Evolutionary conservation across 306 rosid genomes (phyloP).

Genomic region (Sophora flavescens): DNA sequence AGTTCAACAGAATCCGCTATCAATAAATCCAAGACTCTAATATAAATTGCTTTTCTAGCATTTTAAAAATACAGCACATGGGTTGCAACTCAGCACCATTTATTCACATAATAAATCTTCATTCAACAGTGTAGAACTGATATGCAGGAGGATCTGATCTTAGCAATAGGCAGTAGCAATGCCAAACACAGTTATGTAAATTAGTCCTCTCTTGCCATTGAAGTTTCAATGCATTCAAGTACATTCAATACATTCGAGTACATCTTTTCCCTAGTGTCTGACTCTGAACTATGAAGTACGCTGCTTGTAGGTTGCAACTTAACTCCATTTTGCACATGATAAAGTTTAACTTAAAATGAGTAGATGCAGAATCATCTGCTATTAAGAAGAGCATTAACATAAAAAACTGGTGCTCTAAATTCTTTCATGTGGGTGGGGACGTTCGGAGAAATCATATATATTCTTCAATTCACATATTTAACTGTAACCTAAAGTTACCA

Average conservation of each 20-base stretch:
- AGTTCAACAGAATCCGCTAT: neutral
- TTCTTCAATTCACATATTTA: constrained; percentile 21
- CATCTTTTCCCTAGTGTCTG: constrained; percentile 18
- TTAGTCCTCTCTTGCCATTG: constrained; percentile 9
- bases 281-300: neutral
- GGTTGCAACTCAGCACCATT: neutral
- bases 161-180: neutral
- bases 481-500: neutral
- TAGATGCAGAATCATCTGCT: neutral
- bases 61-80: neutral
- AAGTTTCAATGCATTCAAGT: neutral
- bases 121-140: constrained; percentile 9
- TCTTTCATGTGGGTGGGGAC: neutral
- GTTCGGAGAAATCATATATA: neutral
- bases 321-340: neutral
- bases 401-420: neutral
- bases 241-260: constrained; percentile 25
- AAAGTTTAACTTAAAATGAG: neutral
- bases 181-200: neutral
- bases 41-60: neutral
- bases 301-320: constrained; percentile 9
- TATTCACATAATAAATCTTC: constrained; percentile 14
- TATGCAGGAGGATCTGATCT: constrained; percentile 16
- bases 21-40: neutral
- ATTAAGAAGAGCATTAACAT: neutral